These are phyloP conservation scores for Plasmodium inui DNA, from an alignment of 169 alveolate genomes.

Conservation along the genomic window DNA sequence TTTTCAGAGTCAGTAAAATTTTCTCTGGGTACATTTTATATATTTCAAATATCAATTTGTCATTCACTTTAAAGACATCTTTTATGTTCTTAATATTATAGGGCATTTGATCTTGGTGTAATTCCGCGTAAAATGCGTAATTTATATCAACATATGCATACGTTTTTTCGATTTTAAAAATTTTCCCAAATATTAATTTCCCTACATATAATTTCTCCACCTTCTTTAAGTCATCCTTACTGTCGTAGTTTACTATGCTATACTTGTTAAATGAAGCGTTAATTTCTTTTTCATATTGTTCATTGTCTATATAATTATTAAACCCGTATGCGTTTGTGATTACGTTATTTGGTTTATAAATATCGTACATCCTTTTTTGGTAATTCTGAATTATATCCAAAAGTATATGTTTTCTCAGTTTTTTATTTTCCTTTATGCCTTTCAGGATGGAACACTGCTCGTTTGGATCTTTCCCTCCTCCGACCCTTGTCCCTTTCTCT, in stretches of 20 bases:
- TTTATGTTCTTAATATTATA: constrained; percentile 45
- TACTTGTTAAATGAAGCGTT: constrained; percentile 42
- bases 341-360: constrained; percentile 53
- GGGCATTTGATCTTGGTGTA: constrained; percentile 73
- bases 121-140: constrained; percentile 63
- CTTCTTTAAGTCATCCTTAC: constrained; percentile 50
- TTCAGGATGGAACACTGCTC: background rate
- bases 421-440: constrained; percentile 19
- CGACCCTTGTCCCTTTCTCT: background rate
- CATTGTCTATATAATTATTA: constrained; percentile 63
- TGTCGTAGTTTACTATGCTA: constrained; percentile 72
- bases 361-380: constrained; percentile 64
- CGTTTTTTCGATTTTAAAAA: constrained; percentile 62
- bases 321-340: constrained; percentile 63
- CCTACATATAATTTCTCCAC: constrained; percentile 73
- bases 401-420: constrained; percentile 23
- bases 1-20: constrained; percentile 67
- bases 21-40: constrained; percentile 69
- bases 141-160: constrained; percentile 72
- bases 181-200: constrained; percentile 73
- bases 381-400: constrained; percentile 36
- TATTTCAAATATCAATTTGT: constrained; percentile 70
- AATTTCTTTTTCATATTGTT: constrained; percentile 65
- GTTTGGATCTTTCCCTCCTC: background rate
- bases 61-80: constrained; percentile 65